These are phyloP conservation scores for Seiridium unicorne DNA, from an alignment of 2,329 filamentous ascomycete species.

Conservation along the genomic window DNA sequence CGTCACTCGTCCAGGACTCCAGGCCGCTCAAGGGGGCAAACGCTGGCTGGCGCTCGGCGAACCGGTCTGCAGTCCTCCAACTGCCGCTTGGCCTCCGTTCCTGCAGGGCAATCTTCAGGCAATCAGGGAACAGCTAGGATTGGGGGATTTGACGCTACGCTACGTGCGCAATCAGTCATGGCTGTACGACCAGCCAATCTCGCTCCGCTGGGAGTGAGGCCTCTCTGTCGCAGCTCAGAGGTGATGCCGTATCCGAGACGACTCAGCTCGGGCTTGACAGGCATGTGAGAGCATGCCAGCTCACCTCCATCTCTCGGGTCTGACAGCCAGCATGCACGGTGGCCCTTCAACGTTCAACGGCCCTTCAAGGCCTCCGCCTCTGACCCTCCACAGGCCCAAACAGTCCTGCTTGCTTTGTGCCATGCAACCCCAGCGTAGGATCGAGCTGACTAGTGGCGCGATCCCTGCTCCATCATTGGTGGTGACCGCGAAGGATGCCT, in stretches of 20 bases:
- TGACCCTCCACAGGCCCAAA: background rate
- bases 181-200: background rate
- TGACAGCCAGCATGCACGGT: background rate
- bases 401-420: background rate
- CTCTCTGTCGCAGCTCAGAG: background rate
- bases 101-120: background rate
- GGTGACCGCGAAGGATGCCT: constrained; percentile 1
- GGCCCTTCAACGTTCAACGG: background rate
- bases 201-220: background rate
- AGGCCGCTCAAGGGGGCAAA: background rate
- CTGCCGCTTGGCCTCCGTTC: constrained; percentile 1
- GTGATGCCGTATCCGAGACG: background rate
- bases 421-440: constrained; percentile 4
- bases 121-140: background rate
- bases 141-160: background rate
- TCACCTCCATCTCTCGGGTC: background rate
- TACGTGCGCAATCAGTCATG: background rate
- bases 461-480: background rate
- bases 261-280: background rate
- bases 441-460: constrained; percentile 5
- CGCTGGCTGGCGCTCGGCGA: background rate
- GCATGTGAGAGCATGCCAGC: background rate
- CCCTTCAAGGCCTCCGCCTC: background rate
- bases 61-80: background rate
- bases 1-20: background rate